Percentiles rank a stretch among this genome's conserved stretches.
Evolutionary conservation across 2,329 filamentous ascomycete species (phyloP).

Genomic region (Fusarium tanahbumbuense): DNA sequence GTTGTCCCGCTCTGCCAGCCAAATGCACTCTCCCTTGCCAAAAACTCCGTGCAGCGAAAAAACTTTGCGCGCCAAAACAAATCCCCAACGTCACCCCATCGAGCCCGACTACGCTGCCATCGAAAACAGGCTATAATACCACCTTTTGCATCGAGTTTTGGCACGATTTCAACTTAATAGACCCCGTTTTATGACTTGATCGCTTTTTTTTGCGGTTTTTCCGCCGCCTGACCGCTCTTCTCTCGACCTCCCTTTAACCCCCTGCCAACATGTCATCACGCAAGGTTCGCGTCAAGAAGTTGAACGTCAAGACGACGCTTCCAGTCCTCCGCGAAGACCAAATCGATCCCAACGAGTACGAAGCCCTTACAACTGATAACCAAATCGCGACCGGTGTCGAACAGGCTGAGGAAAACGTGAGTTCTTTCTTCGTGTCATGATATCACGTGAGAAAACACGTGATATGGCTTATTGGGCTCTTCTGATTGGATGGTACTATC

Average conservation of each 20-base stretch:
- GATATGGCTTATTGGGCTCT: slow-evolving; percentile 46
- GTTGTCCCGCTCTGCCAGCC: slow-evolving; percentile 22
- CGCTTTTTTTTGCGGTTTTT: slow-evolving; percentile 73
- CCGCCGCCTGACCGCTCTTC: slow-evolving; percentile 59
- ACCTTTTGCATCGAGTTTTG: slow-evolving; percentile 62
- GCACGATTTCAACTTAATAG: slow-evolving; percentile 65
- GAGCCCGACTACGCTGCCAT: slow-evolving; percentile 61
- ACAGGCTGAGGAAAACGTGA: slow-evolving; percentile 95
- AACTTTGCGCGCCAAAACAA: slow-evolving; percentile 65
- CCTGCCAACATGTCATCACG: slow-evolving; percentile 69
- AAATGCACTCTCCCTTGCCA: slow-evolving; percentile 47
- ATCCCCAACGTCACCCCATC: slow-evolving; percentile 68
- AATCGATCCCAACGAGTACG: slow-evolving; percentile 87
- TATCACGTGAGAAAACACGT: slow-evolving; percentile 70
- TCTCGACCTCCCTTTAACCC: slow-evolving; percentile 52
- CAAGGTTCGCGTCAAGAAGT: slow-evolving; percentile 87
- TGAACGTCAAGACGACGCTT: slow-evolving; percentile 89
- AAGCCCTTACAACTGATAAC: slow-evolving; percentile 83
- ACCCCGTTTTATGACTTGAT: slow-evolving; percentile 70
- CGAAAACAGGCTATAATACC: slow-evolving; percentile 64
- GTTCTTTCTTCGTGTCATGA: slow-evolving; percentile 59
- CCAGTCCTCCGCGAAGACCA: slow-evolving; percentile 90
- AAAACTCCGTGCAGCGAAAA: slow-evolving; percentile 57
- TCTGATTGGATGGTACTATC: slow-evolving; percentile 28
- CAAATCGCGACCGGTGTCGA: slow-evolving; percentile 97